These are phyloP conservation scores for Penicillium odoratum DNA, from an alignment of 495 filamentous ascomycete genomes.

Conservation along the genomic window DNA sequence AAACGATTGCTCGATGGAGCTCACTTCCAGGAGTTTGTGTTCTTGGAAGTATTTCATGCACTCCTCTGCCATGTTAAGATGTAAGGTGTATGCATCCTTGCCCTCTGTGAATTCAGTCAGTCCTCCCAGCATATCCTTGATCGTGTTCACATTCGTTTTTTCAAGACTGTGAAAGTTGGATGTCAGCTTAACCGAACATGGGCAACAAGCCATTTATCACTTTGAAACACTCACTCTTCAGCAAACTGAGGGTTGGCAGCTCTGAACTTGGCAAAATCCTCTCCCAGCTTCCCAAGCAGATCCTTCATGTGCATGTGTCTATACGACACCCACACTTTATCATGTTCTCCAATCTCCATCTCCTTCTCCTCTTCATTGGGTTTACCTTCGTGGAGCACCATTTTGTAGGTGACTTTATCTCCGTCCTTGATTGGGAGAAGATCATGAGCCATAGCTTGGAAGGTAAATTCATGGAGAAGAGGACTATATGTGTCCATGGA, in stretches of 20 bases:
- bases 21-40: constrained; percentile 82
- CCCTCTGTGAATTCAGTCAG: constrained; percentile 91
- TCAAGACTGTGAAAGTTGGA: constrained; percentile 43
- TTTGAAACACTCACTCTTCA: constrained; percentile 50
- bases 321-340: constrained; percentile 91
- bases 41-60: constrained; percentile 90
- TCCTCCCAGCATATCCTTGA: constrained; percentile 95
- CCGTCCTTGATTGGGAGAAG: constrained; percentile 82
- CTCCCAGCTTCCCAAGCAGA: constrained; percentile 88
- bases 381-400: constrained; percentile 68
- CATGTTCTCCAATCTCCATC: constrained; percentile 83
- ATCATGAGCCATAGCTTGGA: constrained; percentile 97
- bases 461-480: constrained; percentile 93
- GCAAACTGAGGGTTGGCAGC: constrained; percentile 93
- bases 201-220: background rate
- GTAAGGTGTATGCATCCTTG: constrained; percentile 92
- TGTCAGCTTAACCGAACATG: constrained; percentile 8
- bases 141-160: constrained; percentile 78
- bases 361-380: constrained; percentile 75
- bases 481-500: constrained; percentile 90
- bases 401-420: constrained; percentile 84
- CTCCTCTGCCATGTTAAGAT: constrained; percentile 96
- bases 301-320: constrained; percentile 97
- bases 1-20: constrained; percentile 79
- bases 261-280: constrained; percentile 89